These are phyloP conservation scores for Diaporthe ampelina DNA, from an alignment of 2,329 filamentous ascomycete species.

Conservation along the genomic window DNA sequence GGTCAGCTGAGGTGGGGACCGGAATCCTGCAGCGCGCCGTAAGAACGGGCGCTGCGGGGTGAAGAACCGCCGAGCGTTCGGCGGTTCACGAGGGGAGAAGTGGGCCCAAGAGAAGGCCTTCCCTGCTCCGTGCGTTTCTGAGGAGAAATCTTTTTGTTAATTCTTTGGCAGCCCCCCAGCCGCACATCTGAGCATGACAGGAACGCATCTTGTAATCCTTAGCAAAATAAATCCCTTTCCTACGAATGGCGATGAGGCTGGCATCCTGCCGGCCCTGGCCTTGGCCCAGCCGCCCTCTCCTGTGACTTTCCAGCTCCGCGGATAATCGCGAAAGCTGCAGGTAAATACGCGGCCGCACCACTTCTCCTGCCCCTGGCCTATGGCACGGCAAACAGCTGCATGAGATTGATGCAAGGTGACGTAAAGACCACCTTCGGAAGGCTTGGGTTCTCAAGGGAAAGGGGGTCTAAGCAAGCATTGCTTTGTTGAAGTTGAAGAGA, in stretches of 20 bases:
- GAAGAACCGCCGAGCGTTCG: conserved; percentile 8
- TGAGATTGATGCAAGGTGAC: conserved; percentile 14
- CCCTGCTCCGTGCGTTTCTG: background rate
- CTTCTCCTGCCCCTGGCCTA: background rate
- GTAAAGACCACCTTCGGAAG: background rate
- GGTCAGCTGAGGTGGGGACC: background rate
- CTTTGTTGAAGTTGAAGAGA: background rate
- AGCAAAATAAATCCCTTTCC: background rate
- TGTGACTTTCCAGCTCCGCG: background rate
- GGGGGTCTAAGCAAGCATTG: conserved; percentile 1
- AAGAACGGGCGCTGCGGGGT: conserved; percentile 2
- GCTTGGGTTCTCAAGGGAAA: background rate
- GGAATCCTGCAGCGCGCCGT: conserved; percentile 8
- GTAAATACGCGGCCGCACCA: conserved; percentile 19
- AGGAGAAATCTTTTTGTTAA: no score
- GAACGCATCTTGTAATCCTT: background rate
- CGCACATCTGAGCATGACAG: background rate
- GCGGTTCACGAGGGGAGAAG: background rate
- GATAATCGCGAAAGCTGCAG: conserved; percentile 13
- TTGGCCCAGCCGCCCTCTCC: background rate
- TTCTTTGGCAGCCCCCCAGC: no score
- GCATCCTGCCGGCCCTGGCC: background rate
- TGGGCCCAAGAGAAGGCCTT: background rate
- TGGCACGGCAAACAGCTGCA: conserved; percentile 4
- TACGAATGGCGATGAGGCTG: background rate